A percentile compares a stretch with the other conserved stretches of the same genome.
These are phyloP conservation scores for Porogramme epimiltina DNA, from an alignment of 1,284 basidiomycete genomes.

Conservation along the genomic window DNA sequence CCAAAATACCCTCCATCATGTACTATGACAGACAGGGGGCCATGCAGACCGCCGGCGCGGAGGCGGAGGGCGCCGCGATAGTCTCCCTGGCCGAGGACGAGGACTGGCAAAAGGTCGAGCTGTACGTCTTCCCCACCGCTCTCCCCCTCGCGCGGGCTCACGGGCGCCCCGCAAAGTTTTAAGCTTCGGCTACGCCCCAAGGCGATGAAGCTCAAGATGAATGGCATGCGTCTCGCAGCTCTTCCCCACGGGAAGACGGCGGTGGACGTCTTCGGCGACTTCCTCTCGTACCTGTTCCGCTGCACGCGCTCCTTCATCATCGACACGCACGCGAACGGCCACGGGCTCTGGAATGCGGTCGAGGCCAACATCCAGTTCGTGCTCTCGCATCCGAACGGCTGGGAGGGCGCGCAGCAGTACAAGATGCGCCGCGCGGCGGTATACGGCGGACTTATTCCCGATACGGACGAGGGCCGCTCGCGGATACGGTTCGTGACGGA, in stretches of 20 bases:
- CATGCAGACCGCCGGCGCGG: slow-evolving; percentile 72
- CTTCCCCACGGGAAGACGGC: slow-evolving; percentile 67
- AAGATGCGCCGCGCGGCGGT: slow-evolving; percentile 73
- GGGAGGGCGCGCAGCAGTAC: slow-evolving; percentile 80
- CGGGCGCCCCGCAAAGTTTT: slow-evolving; percentile 49
- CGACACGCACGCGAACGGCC: slow-evolving; percentile 73
- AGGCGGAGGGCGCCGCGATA: slow-evolving; percentile 64
- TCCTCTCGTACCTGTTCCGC: slow-evolving; percentile 69
- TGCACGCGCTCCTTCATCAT: slow-evolving; percentile 74
- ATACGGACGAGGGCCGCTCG: slow-evolving; percentile 68
- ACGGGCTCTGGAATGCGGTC: slow-evolving; percentile 63
- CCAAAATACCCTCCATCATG: slow-evolving; percentile 76
- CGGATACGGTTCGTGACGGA: slow-evolving; percentile 78
- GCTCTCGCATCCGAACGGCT: slow-evolving; percentile 77
- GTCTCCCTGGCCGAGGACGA: slow-evolving; percentile 70
- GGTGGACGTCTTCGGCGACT: slow-evolving; percentile 77
- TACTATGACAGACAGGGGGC: slow-evolving; percentile 66
- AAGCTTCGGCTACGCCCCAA: slow-evolving; percentile 75
- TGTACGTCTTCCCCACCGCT: slow-evolving; percentile 46
- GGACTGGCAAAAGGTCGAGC: slow-evolving; percentile 70
- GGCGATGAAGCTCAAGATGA: slow-evolving; percentile 77
- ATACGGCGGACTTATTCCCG: slow-evolving; percentile 66
- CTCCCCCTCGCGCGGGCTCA: neutral
- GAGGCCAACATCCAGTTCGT: slow-evolving; percentile 71
- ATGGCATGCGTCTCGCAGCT: slow-evolving; percentile 70